Base-by-base conservation (phyloP, 768 basidiomycete species). In the Suillus sp. region DNA sequence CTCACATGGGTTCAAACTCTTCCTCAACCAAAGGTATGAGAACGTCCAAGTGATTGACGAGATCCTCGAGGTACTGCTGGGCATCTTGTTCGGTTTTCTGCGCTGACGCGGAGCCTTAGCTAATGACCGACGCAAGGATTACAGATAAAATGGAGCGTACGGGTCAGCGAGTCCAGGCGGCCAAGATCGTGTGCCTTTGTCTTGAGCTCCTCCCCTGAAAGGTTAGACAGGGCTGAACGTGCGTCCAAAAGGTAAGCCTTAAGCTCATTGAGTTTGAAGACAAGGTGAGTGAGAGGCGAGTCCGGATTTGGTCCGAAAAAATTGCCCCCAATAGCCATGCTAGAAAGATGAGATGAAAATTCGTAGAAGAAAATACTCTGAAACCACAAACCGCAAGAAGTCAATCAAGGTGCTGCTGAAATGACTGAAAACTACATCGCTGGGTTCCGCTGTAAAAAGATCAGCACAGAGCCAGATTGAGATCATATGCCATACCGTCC, bases 401-500 rank as follows among this genome's bases (percentile, higher is more conserved):
- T 66, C 63, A n/a, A 69, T 20, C 8, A 71, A 65, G 42, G 64
- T 65, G 5, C 40, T 50, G 40, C 70, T 71, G 57, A 68, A 71
- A 59, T 65, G 57, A 22, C 53, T 64, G 27, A 70, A 60, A 14
- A 71, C 62, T 13, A 63, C 51, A 20, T 63, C 58, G 20, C 32
- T 34, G 32, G 69, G 67, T 45, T 66, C 59, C 22, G 59, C 68
- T 68, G 30, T 25, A 18, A 38, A 30, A 20, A 59, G 11, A 13
- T 51, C 14, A 61, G 25, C 2, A 16, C 16, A 14, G 16, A 30
- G 43, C 27, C 35, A 3, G 22, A 60, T 30, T 58, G 22, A 9
- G 10, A 20, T 35, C 27, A 6, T 20, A 18, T 10, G 22, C 14
- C 42, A 8, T 40, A 65, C 62, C 32, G 2, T 37, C 42, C 13